Evolutionary conservation across 1,139 yeast species (phyloP), one percentile per base, ranked within the genome.

Genomic region (Geotrichum klebahnii): DNA sequence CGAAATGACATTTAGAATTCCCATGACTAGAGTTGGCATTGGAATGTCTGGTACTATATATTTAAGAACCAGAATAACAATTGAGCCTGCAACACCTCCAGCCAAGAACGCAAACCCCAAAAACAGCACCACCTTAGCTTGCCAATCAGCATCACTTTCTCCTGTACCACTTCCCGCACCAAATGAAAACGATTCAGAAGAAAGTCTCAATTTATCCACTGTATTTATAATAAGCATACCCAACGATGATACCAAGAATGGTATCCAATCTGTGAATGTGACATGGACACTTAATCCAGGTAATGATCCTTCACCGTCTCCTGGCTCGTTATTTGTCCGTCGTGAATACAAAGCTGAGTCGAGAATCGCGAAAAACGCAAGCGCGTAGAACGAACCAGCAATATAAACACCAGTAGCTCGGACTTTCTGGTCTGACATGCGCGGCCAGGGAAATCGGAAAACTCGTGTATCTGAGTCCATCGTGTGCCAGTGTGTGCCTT

Each of bases 21-120:
- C 99, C 96, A 92, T 90, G 4, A 94, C 92, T 52, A 90, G 76
- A 1, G 97, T 89, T 38, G 97, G 97, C 75, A 83, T 82, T 22
- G 76, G 72, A 66, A 79, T 86, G 58, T 84, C 84, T 57, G 88
- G 87, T 61, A 88, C 74, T 54, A 90, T 69, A 66, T 86, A 92
- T 67, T 92, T 87, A 60, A 92, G 74, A 41, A 90, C 85, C 57
- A 92, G 75, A 16, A 92, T 92, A 66, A 89, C 89, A 59, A 92
- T 79, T 5, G 95, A 82, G 1, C 97, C 97, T 19, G 97, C 89
- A 57, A 92, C 73, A 1, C 98, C 98, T 47, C 97, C 95, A 0
- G 97, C 97, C 55, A 92, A 75, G 47, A 90, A 73, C 2, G 96
- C 85, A 67, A 92, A 92, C 8, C 99, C 99, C 61, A 87, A 73